A percentile compares a stretch with the other conserved stretches of the same genome.
Evolutionary conservation across 2,329 filamentous ascomycete genomes (phyloP).

Genomic region (Tolypocladium inflatum): DNA sequence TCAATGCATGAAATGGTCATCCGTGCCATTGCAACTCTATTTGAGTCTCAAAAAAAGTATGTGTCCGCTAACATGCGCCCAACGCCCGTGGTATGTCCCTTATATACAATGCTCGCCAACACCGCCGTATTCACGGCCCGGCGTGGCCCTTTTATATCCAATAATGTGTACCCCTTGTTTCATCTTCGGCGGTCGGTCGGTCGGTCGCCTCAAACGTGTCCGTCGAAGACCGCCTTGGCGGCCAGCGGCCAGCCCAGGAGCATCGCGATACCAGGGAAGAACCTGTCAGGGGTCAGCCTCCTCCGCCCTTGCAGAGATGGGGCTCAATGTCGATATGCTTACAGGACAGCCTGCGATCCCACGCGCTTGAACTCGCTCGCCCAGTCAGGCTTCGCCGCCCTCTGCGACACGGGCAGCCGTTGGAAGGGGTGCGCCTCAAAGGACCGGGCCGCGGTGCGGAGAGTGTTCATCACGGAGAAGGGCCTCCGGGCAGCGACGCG

Average conservation of each 20-base stretch:
- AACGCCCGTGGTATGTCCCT: neutral
- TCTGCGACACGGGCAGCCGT: constrained; percentile 17
- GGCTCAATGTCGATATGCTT: constrained; percentile 10
- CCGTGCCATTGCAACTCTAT: neutral
- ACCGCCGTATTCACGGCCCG: neutral
- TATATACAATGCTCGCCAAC: neutral
- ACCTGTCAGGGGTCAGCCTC: constrained; percentile 12
- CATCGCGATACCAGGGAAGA: constrained; percentile 21
- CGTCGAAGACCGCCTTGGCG: constrained; percentile 18
- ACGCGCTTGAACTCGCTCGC: constrained; percentile 19
- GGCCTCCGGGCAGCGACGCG: constrained; percentile 20
- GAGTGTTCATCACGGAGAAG: constrained; percentile 22
- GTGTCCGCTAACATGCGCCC: neutral
- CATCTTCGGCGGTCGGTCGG: neutral
- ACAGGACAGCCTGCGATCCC: constrained; percentile 21
- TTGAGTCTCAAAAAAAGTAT: neutral
- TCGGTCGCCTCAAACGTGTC: constrained; percentile 15
- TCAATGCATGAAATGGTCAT: neutral
- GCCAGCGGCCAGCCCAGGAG: constrained; percentile 25
- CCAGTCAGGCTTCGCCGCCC: constrained; percentile 20
- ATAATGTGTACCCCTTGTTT: neutral
- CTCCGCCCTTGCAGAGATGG: neutral
- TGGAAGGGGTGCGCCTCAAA: constrained; percentile 27
- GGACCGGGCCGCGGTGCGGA: constrained; percentile 21
- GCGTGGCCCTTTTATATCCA: neutral